Base-by-base conservation (phyloP, 345 rosid species). In the Xanthoceras sorbifolium region DNA sequence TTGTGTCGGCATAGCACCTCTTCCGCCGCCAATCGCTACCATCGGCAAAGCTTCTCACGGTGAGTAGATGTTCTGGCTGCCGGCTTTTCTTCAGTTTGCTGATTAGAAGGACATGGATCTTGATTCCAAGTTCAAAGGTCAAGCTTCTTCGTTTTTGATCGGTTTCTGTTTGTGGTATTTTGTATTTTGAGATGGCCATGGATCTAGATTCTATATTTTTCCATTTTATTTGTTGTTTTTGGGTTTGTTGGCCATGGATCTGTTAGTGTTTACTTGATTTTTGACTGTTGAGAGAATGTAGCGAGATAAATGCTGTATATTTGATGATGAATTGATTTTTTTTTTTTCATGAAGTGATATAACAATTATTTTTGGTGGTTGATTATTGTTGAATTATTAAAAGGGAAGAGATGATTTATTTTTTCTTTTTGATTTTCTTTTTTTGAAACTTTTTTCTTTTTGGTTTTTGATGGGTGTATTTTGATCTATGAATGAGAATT, bases 1-100 rank as follows among this genome's bases (percentile, higher is more conserved):
- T n/a, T n/a, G n/a, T n/a, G n/a, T n/a, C n/a, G n/a, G n/a, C n/a
- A n/a, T n/a, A n/a, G n/a, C n/a, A n/a, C n/a, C n/a, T n/a, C n/a
- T n/a, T n/a, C n/a, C n/a, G n/a, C n/a, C n/a, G n/a, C n/a, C n/a
- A n/a, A n/a, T n/a, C n/a, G n/a, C n/a, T n/a, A n/a, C n/a, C n/a
- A n/a, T n/a, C n/a, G n/a, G n/a, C n/a, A n/a, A n/a, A n/a, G n/a
- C n/a, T n/a, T n/a, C n/a, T n/a, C n/a, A n/a, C n/a, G n/a, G n/a
- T n/a, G n/a, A n/a, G n/a, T n/a, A n/a, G n/a, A n/a, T 91, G 82
- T 93, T 93, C 71, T 91, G 87, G 94, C 76, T 93, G 64, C 97
- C 97, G 52, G 93, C 98, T 3, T 93, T 93, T 77, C 79, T 90
- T 72, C 77, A 79, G 28, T 83, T 84, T 14, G 68, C 89, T 75